These are phyloP conservation scores for Coniochaeta sp. DNA, from an alignment of 2,329 filamentous ascomycete genomes.

Conservation along the genomic window DNA sequence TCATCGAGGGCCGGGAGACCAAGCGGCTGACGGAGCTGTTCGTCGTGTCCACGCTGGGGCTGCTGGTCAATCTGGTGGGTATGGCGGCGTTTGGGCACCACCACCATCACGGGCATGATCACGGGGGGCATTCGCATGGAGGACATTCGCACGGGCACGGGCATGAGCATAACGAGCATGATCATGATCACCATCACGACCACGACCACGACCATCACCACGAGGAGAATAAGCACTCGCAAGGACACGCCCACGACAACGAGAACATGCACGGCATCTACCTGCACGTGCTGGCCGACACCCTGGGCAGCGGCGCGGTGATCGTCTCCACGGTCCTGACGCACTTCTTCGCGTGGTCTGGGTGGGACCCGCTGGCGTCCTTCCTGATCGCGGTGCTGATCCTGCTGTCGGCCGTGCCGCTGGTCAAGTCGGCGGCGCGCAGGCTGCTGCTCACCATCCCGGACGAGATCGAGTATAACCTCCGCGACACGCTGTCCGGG, in stretches of 20 bases:
- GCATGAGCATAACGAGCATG: conserved; percentile 21
- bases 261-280: conserved; percentile 99
- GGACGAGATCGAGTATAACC: conserved; percentile 75
- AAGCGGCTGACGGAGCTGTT: conserved; percentile 81
- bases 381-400: conserved; percentile 91
- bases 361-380: conserved; percentile 91
- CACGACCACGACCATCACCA: conserved; percentile 22
- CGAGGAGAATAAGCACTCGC: conserved; percentile 21
- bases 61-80: conserved; percentile 86
- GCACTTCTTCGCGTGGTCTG: conserved; percentile 80
- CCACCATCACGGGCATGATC: conserved; percentile 45
- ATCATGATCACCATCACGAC: conserved; percentile 7
- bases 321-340: conserved; percentile 87
- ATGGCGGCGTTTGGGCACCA: conserved; percentile 76
- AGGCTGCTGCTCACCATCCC: conserved; percentile 79
- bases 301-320: conserved; percentile 87
- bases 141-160: conserved; percentile 27
- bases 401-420: conserved; percentile 80
- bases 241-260: conserved; percentile 58
- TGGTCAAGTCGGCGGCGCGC: conserved; percentile 78
- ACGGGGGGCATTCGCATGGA: conserved; percentile 32
- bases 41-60: conserved; percentile 76
- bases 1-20: conserved; percentile 77
- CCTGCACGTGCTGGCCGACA: conserved; percentile 89
- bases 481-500: conserved; percentile 79